Base-by-base conservation (phyloP, 345 rosid genomes). In the Brassica cretica region DNA sequence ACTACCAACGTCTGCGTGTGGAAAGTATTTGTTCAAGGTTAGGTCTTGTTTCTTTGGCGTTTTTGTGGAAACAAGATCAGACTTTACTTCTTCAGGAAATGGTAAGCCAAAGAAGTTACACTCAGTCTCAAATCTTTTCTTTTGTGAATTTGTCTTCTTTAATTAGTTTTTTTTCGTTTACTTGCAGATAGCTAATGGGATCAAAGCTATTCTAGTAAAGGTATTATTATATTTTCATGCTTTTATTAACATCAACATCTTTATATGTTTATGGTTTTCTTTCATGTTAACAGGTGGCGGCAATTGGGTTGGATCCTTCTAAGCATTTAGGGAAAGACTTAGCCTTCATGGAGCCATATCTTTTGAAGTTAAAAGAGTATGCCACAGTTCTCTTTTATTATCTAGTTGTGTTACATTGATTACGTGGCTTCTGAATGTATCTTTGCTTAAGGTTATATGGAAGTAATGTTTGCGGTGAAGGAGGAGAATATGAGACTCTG, bases 41-140 rank as follows among this genome's bases (percentile, higher is more conserved):
- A 88, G 99, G 97, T 80, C 93, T 95, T 83, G 94, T 95, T 86
- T 93, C 99, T 84, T 86, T 95, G 78, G 96, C 93, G 78, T 93
- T 82, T 87, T 86, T 95, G 85, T 95, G 98, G 99, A 95, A 88
- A 88, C 97, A 93, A 80, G 97, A 95, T 86, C 99, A 93, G 83
- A 89, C 98, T 0, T 64, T 90, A 84, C 98, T 95, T 82, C 97
- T 95, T 84, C 18, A 51, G 56, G 56, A 14, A 51, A 95, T 95
- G 99, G 99, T 95, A 93, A 80, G 65, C 66, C 27, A 0, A 14
- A 55, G 78, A 14, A 55, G 78, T 68, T 33, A 25, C 64, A 49
- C 49, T 80, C 9, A 14, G 27, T 64, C 67, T 44, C 76, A 25
- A 29, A 35, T 16, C 24, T 71, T 60, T 81, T 3, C 16, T n/a